Base-by-base conservation (phyloP, 441 rosid genomes). In the Syzygium malaccense region DNA sequence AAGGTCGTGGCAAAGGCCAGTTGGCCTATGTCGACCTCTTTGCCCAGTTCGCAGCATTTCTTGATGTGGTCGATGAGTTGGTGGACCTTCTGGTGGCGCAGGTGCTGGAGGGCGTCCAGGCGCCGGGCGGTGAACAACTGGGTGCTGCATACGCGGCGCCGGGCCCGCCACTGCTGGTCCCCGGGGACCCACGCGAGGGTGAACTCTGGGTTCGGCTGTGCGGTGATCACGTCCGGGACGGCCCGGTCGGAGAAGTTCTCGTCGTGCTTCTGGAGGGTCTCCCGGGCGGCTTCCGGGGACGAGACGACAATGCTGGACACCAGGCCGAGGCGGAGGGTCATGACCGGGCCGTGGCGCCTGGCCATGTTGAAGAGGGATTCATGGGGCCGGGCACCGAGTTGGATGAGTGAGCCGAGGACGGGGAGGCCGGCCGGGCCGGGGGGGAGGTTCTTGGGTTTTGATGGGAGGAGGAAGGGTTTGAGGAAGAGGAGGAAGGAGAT, bases 201-300 rank as follows among this genome's bases (percentile, higher is more conserved):
- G 85, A 54, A 66, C 51, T 87, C 78, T 8, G 85, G 66, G 86
- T 75, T 56, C 19, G 89, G 88, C 55, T 87, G 87, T 0, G 87
- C 91, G n/a, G 89, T 75, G 26, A 89, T 60, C n/a, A 85, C 91
- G 41, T 89, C 87, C 0, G 88, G 89, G 25, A 87, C 80, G 14
- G 86, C 15, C 37, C 91, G 68, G 41, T 85, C 87, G 1, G 85
- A 55, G 88, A 87, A 85, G 60, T 64, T 33, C 15, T 64, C 75
- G 11, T 89, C 91, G 9, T 89, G 87, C 75, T 85, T 87, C 25
- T 86, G 89, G 33, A 89, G 87, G 86, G 88, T 87, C 62, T 89
- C 89, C 28, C 55, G 79, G 28, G 89, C 91, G 20, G 87, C 58
- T 30, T 89, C 91, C 0, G 87, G 75, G 48, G 91, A 87, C 45